Evolutionary conservation across 148 eudicot genomes (phyloP), one percentile per base, ranked within the genome.

Genomic region (Bassia scoparia): DNA sequence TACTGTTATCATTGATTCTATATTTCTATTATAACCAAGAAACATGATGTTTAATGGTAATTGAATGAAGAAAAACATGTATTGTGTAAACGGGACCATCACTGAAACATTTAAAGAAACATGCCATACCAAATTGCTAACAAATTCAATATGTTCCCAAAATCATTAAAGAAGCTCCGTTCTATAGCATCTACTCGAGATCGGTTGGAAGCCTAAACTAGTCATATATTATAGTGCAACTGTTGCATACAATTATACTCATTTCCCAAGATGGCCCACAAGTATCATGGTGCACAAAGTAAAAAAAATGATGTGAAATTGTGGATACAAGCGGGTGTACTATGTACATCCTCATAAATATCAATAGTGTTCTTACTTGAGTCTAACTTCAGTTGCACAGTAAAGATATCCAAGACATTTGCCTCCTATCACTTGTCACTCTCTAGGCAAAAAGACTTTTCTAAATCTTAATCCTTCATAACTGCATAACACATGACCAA

Each of bases 401-500:
- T 41, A 41, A 14, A 41, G 14, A 6, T 41, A 8, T 41, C 9
- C 12, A 41, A 41, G 12, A 41, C 46, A 41, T 41, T 41, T 41
- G 46, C 12, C 46, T 41, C 8, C 46, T 41, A 41, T 41, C 46
- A 41, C 46, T 41, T 41, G 46, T 14, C 46, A 8, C 8, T 41
- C 46, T 41, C 12, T 7, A 41, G 46, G 46, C 12, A 8, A 41
- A 4, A 41, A 14, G 12, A 41, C 12, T 41, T 3, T 37, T 7
- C 7, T 7, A 63, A 7, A n/a, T 23, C 30, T 41, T 24, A 37
- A 5, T 16, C 34, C 34, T 12, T 44, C 67, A 72, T 46, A 41
- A n/a, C n/a, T 44, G 68, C n/a, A n/a, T n/a, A n/a, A n/a, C n/a
- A 41, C 67, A 61, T 46, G 64, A 26, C 30, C 38, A 68, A 35